A percentile compares a stretch with the other conserved stretches of the same genome.
Evolutionary conservation across 441 rosid genomes (phyloP).

Genomic region (Corymbia calophylla): DNA sequence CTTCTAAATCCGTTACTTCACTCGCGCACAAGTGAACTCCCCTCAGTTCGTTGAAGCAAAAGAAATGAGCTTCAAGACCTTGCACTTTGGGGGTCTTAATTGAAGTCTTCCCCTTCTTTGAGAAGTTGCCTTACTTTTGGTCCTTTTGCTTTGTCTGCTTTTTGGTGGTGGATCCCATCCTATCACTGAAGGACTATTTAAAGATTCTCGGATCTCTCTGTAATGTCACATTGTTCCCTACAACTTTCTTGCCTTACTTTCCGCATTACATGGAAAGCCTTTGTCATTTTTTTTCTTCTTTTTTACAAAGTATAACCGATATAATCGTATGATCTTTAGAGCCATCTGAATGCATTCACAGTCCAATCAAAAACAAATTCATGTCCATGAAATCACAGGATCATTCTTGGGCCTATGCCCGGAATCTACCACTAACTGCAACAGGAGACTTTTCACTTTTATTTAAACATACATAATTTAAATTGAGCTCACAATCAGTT

Average conservation of each 20-base stretch:
- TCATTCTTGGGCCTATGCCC: neutral
- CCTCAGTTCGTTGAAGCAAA: neutral
- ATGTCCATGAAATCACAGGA: neutral
- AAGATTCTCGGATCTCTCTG: neutral
- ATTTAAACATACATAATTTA: neutral
- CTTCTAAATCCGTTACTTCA: neutral
- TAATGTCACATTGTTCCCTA: neutral
- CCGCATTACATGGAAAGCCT: neutral
- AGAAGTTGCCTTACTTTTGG: neutral
- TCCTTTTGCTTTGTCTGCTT: neutral
- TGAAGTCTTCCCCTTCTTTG: neutral
- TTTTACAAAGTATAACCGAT: accelerated
- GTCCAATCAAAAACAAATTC: neutral
- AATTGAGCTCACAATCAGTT: neutral
- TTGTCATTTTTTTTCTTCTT: neutral
- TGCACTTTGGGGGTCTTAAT: neutral
- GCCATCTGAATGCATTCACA: neutral
- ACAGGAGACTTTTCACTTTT: neutral
- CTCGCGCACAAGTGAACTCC: neutral
- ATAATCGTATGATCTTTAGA: neutral
- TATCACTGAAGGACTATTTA: neutral
- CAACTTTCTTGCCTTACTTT: neutral
- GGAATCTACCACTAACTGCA: neutral
- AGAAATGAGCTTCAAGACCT: neutral
- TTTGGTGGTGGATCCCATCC: neutral